Evolutionary conservation across 129 eudicot genomes (phyloP), one percentile per base, ranked within the genome.

Genomic region (Flaveria linearis): DNA sequence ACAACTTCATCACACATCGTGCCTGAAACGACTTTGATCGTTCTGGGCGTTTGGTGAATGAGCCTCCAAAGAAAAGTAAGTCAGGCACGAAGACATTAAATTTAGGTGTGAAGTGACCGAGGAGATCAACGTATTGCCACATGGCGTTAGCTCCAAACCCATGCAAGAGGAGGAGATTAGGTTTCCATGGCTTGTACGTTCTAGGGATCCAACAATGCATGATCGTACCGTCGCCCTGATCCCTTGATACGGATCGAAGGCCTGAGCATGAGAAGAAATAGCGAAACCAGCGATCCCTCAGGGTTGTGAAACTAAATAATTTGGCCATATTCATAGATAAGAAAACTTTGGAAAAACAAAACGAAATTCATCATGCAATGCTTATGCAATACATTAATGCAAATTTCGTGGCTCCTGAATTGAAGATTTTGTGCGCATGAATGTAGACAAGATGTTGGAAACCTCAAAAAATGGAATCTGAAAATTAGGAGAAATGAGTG

Each of bases 71-170:
- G 80, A 90, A 91, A 39, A 86, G 83, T 0, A 91, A 85, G 23
- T 91, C 97, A 0, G 96, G 97, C 12, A 91, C 87, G 76, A 83
- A 89, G 18, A 91, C 76, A 15, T 90, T 85, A 85, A 83, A 90
- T 51, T 81, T 84, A 22, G 90, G 85, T 52, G 80, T 82, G 84
- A 91, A 79, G 66, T 85, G 86, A 10, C 73, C 75, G 15, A 89
- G 78, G 2, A 85, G 75, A n/a, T 88, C 90, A 1, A 85, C 89
- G 62, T 84, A 92, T 79, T 92, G 97, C 97, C 93, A 92, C 97
- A 87, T 92, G n/a, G 97, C 91, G 26, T 92, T 92, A 76, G 97
- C 97, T 0, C 97, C 97, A 23, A 91, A 88, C 0, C 96, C 97
- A 41, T 92, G 97, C 9, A 89, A 68, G 76, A 92, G 86, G 56